These are phyloP conservation scores for Bipolaris oryzae DNA, from an alignment of 2,329 filamentous ascomycete species.

Conservation along the genomic window DNA sequence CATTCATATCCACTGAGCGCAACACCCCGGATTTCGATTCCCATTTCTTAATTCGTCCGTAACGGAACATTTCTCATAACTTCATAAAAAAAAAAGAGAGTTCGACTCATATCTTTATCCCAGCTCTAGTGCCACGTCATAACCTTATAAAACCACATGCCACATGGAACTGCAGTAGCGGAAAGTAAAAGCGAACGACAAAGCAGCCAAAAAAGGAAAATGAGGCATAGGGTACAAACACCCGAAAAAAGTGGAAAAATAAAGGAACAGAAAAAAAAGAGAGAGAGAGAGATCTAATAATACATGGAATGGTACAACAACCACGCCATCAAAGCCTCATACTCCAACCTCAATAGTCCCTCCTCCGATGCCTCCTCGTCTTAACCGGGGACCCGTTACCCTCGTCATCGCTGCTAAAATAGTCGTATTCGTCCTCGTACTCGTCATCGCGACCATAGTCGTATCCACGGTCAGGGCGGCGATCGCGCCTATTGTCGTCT, in stretches of 20 bases:
- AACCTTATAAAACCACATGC: no score
- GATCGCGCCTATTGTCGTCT: constrained; percentile 16
- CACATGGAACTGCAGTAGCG: no score
- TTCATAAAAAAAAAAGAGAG: no score
- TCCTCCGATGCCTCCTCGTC: constrained; percentile 19
- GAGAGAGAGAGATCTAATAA: constrained; percentile 7
- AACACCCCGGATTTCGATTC: no score
- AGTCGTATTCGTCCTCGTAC: constrained; percentile 17
- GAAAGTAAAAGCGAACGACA: no score
- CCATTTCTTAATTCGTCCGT: no score
- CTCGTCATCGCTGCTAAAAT: constrained; percentile 23
- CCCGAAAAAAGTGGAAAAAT: background rate
- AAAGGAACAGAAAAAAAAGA: no score
- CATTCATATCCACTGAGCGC: no score
- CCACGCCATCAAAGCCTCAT: background rate
- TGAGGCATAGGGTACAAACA: background rate
- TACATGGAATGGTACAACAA: background rate
- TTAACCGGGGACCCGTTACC: constrained; percentile 22
- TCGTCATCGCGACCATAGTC: constrained; percentile 18
- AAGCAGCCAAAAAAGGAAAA: no score
- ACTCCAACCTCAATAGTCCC: constrained; percentile 12
- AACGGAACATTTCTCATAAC: no score
- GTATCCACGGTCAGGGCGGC: constrained; percentile 26
- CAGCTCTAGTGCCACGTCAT: no score
- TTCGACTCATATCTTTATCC: no score